Conservation (phyloP, 208 protist species). For the Acanthamoeba sp. region DNA sequence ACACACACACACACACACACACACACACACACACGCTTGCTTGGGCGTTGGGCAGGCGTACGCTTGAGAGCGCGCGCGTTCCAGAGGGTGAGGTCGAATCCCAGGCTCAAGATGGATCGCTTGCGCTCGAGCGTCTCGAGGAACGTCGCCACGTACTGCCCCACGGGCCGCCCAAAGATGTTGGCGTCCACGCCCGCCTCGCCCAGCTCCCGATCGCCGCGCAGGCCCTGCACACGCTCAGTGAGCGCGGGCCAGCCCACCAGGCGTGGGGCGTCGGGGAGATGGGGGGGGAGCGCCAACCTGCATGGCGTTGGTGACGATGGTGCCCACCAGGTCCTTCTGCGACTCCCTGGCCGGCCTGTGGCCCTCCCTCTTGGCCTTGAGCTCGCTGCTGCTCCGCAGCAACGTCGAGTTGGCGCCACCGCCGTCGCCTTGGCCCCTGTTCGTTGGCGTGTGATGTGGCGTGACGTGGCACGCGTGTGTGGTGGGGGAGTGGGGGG, state of each 20-base stretch:
- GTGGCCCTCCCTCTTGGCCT: background rate
- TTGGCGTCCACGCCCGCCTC: background rate
- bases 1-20: too few relatives aligned
- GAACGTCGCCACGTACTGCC: background rate
- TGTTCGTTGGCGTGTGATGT: background rate
- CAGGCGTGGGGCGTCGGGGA: too few relatives aligned
- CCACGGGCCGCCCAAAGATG: background rate
- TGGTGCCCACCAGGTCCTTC: conserved; percentile 35
- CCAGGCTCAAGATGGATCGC: background rate
- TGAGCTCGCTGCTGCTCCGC: conserved; percentile 9
- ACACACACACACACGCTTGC: too few relatives aligned
- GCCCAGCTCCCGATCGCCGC: background rate
- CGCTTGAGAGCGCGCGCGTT: conserved; percentile 30
- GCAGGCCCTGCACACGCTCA: background rate
- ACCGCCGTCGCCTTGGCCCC: background rate
- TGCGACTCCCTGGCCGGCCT: background rate
- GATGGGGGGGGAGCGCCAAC: too few relatives aligned
- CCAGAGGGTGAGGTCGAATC: conserved; percentile 65
- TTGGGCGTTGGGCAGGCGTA: background rate
- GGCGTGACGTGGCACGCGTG: background rate
- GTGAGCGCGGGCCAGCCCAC: too few relatives aligned
- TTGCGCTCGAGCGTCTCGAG: background rate
- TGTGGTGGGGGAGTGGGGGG: background rate
- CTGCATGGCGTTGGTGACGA: conserved; percentile 19
- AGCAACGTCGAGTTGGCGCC: background rate